A percentile compares a stretch with the other conserved stretches of the same genome.
phyloP scores from a whole-genome alignment of 768 basidiomycete species.

The Mycena filopes region DNA sequence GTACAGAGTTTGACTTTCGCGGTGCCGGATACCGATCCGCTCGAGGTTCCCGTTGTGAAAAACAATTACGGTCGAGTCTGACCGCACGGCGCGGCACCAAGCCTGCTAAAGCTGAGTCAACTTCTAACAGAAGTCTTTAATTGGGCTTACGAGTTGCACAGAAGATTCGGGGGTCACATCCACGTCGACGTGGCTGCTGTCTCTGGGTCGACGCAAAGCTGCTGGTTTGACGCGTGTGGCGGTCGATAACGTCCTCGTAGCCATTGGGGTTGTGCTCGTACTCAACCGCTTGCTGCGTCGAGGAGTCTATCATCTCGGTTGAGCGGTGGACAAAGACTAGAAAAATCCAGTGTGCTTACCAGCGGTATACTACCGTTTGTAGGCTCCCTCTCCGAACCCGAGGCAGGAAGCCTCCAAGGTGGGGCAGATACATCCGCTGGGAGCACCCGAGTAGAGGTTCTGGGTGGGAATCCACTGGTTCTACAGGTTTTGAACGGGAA shows the following conservation, averaged over 20 bases:
- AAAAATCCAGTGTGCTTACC: no score
- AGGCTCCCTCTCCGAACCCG: no score
- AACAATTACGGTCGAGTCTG: constrained; percentile 19
- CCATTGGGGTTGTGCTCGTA: no score
- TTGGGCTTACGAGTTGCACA: background rate
- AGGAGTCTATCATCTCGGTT: no score
- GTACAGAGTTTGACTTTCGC: constrained; percentile 26
- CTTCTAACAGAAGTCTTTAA: background rate
- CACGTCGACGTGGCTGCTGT: background rate
- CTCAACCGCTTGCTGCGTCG: no score
- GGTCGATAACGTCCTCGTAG: background rate
- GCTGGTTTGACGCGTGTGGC: background rate
- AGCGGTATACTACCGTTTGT: no score
- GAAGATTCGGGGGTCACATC: background rate
- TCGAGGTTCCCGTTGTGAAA: constrained; percentile 24
- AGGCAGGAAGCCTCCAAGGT: background rate
- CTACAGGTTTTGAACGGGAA: background rate
- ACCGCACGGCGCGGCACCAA: background rate
- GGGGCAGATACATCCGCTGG: background rate
- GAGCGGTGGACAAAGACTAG: no score
- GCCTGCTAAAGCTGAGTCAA: background rate
- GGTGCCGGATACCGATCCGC: constrained; percentile 31
- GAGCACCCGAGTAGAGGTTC: background rate
- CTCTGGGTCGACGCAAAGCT: background rate
- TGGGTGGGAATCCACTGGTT: background rate